A percentile compares a stretch with the other conserved stretches of the same genome.
Conservation (phyloP, 1,139 yeast species). For the Sugiyamaella novakii region DNA sequence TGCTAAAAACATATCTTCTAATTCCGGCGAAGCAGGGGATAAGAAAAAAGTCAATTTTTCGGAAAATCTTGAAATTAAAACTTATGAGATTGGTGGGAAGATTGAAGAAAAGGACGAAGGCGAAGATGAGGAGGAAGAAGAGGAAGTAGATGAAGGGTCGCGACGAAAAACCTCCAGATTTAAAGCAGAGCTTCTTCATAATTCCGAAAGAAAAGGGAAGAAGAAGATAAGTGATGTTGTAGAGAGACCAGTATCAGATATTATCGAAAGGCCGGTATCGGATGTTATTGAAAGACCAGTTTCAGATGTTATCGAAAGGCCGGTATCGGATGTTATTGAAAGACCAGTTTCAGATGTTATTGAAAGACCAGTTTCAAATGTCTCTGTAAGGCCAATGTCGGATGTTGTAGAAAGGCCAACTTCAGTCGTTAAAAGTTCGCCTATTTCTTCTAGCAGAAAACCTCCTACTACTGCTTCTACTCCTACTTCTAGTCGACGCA, state of each 20-base stretch:
- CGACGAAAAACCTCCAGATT: slow-evolving; percentile 38
- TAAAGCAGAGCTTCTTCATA: slow-evolving; percentile 32
- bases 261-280: slow-evolving; percentile 24
- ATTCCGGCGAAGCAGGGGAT: slow-evolving; percentile 16
- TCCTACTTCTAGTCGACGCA: neutral
- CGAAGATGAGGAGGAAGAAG: slow-evolving; percentile 16
- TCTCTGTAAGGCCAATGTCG: slow-evolving; percentile 22
- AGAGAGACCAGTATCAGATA: slow-evolving; percentile 24
- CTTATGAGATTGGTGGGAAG: slow-evolving; percentile 33
- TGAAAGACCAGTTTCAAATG: slow-evolving; percentile 24
- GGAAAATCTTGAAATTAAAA: slow-evolving; percentile 40
- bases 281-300: slow-evolving; percentile 10
- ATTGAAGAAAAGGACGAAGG: slow-evolving; percentile 16
- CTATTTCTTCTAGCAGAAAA: neutral
- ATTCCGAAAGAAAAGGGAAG: neutral
- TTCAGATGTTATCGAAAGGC: slow-evolving; percentile 25
- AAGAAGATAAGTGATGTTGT: slow-evolving; percentile 15
- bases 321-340: slow-evolving; percentile 16
- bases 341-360: slow-evolving; percentile 13
- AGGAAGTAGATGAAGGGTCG: slow-evolving; percentile 15
- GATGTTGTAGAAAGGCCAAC: slow-evolving; percentile 24
- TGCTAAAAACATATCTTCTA: slow-evolving; percentile 7
- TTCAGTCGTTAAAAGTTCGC: neutral
- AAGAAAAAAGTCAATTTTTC: slow-evolving; percentile 39
- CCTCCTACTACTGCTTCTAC: neutral